phyloP scores from a whole-genome alignment of 306 rosid genomes.

The Medicago arabica region DNA sequence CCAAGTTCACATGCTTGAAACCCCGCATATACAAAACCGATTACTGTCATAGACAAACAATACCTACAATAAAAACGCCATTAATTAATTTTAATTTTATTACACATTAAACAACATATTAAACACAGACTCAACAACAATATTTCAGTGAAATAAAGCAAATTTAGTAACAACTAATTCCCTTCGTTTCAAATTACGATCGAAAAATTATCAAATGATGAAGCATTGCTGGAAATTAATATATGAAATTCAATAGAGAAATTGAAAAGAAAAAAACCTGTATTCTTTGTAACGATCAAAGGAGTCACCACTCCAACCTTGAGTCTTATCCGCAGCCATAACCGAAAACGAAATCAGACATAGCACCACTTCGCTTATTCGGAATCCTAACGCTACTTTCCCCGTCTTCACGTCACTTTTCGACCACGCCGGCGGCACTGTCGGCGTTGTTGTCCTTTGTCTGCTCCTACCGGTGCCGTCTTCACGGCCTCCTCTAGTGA shows the following conservation, averaged over 20 bases:
- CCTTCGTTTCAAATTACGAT: background rate
- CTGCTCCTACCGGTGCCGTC: conserved; percentile 26
- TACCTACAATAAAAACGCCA: conserved; percentile 60
- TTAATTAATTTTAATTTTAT: background rate
- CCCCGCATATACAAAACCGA: conserved; percentile 73
- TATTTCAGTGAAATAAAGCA: conserved; percentile 10
- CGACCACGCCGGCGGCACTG: conserved; percentile 21
- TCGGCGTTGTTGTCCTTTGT: conserved; percentile 22
- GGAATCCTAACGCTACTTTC: conserved; percentile 84
- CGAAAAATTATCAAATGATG: background rate
- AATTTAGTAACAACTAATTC: background rate
- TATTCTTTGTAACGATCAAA: conserved; percentile 96
- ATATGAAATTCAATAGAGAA: background rate
- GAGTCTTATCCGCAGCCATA: conserved; percentile 97
- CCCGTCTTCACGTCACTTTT: conserved; percentile 50
- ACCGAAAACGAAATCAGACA: conserved; percentile 93
- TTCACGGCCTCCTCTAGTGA: background rate
- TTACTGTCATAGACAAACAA: conserved; percentile 82
- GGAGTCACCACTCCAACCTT: conserved; percentile 99
- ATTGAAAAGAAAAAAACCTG: conserved; percentile 52
- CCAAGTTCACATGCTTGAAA: conserved; percentile 73
- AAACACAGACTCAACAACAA: conserved; percentile 15
- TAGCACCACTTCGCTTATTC: conserved; percentile 72
- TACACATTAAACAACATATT: conserved; percentile 4
- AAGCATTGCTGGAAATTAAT: background rate